Base-by-base conservation (phyloP, 176 grass and related monocot species). In the Pontederia paniculata region DNA sequence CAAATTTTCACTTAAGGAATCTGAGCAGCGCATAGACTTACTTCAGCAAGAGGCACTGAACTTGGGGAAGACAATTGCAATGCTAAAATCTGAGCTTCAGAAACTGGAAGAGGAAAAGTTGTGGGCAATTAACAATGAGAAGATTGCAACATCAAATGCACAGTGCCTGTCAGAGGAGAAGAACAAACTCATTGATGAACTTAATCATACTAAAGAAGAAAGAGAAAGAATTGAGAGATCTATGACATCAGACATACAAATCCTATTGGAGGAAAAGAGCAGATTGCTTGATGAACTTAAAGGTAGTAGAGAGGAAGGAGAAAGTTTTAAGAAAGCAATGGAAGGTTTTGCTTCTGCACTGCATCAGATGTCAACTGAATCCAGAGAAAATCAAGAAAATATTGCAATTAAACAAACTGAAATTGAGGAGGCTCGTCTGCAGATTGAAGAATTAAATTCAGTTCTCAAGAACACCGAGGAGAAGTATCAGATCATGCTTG, bases 401-500 rank as follows among this genome's bases (percentile, higher is more conserved):
- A 67, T 85, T 77, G 64, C 80, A 77, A 74, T 63, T 55, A 88
- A 77, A 61, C 73, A 88, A 83, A 71, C 71, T 69, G 80, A 98
- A n/a, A 73, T 72, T 9, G 83, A 93, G 59, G 74, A 88, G 56
- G 75, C 71, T 20, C 77, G 83, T 2, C 54, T 58, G 0, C 83
- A 98, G 74, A 93, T 88, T 55, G 94, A 84, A 53, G 77, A 88
- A 54, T 70, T 93, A 11, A 98, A 93, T 57, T 72, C 87, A 69
- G 21, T 84, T 55, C 45, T 93, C 31, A 82, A 93, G 59, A 93
- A 72, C 55, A 82, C 78, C 7, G 80, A 88, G 63, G 80, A 88
- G 46, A 85, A 67, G 46, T 82, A 93, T 25, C 78, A 80, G 47
- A 67, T 73, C 51, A 85, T 76, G 83, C 75, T 98, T 17, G 83